Evolutionary conservation across 768 basidiomycete species (phyloP), one percentile per base, ranked within the genome.

Genomic region (Lactarius quietus): DNA sequence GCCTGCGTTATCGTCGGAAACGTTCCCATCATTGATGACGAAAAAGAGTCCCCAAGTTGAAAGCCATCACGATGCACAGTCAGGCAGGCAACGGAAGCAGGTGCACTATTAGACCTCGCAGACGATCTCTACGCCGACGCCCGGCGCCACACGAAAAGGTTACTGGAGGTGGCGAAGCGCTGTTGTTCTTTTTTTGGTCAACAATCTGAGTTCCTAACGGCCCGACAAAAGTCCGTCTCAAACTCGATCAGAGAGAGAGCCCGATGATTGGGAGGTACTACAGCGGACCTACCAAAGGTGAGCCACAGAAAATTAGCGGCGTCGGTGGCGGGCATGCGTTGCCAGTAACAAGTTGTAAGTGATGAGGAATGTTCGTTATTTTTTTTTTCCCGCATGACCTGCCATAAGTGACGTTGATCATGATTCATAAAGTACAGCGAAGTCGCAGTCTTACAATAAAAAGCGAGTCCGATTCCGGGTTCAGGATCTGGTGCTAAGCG

Each of bases 141-240:
- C n/a, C 41, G 48, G 48, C 48, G 64, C 64, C 64, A 65, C 64
- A 55, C 59, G n/a, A 65, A 23, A 31, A 59, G 38, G 59, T 38
- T 4, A 8, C 8, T 45, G 55, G 48, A 26, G 23, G 48, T 45
- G 43, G 20, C 7, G 36, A 61, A 51, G 54, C 48, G 29, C 53
- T 59, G 29, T 26, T 31, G n/a, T 29, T 45, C 20, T 45, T 35
- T 28, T 57, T 51, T 61, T 56, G 28, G 54, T 10, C 38, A 53
- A 45, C 28, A 28, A 33, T 39, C 33, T 28, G 33, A 39, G 38
- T 60, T 60, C 64, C 29, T 41, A 6, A 35, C 15, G 29, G 14
- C n/a, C 64, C 64, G 64, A 57, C 39, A 26, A 65, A 57, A 33
- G n/a, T 48, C 64, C 64, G 64, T 18, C 33, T 28, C 20, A 64